Percentiles rank a stretch among this genome's conserved stretches.
phyloP scores from a whole-genome alignment of 2,329 filamentous ascomycete species.

The Fusarium sacchari region DNA sequence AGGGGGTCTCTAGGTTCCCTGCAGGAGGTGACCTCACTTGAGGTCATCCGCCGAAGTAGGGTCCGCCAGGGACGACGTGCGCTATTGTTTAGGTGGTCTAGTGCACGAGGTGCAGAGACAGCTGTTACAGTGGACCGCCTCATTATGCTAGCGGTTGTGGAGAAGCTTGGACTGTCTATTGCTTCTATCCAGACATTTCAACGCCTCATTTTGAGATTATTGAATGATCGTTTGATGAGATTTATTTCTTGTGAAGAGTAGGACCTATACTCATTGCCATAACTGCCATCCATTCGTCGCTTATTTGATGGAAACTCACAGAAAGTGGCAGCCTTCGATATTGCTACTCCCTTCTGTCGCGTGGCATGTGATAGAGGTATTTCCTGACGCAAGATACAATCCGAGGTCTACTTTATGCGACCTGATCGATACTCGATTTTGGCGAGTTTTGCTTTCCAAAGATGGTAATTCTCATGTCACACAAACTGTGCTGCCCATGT shows the following conservation, averaged over 20 bases:
- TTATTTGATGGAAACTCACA: not conserved
- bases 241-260: too few species aligned
- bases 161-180: slow-evolving; percentile 20
- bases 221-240: not conserved
- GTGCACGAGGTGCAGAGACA: slow-evolving; percentile 7
- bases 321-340: not conserved
- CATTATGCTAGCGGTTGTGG: slow-evolving; percentile 15
- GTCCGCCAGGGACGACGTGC: slow-evolving; percentile 36
- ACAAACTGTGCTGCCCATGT: not conserved
- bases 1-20: not conserved
- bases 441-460: not conserved
- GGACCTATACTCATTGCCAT: not conserved
- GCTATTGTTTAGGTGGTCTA: slow-evolving; percentile 32
- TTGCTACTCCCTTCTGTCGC: not conserved
- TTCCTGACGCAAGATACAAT: not conserved
- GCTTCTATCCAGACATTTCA: slow-evolving; percentile 17
- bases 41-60: slow-evolving; percentile 33
- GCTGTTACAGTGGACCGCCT: slow-evolving; percentile 25
- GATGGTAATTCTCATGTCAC: not conserved
- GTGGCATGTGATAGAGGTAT: not conserved
- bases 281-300: too few species aligned
- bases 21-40: slow-evolving; percentile 27
- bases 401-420: not conserved
- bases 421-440: not conserved
- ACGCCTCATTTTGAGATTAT: slow-evolving; percentile 23